Conservation (phyloP, 768 basidiomycete species). For the Pholiota microspora region DNA sequence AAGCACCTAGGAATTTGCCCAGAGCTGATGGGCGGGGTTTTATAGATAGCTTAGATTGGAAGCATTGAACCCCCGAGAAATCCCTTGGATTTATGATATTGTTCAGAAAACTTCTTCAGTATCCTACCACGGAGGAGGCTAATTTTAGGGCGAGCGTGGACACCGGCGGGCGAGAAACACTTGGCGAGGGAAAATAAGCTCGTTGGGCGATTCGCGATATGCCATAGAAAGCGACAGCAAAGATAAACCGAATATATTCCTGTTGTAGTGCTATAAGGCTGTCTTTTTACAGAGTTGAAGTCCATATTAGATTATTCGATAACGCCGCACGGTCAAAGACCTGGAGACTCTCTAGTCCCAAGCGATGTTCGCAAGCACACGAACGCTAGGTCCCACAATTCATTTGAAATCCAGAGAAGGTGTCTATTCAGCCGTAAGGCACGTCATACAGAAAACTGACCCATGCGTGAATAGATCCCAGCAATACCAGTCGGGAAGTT, state of each 20-base stretch:
- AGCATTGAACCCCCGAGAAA: background rate
- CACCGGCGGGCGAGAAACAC: background rate
- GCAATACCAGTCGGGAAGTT: background rate
- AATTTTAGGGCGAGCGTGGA: background rate
- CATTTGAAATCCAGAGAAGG: background rate
- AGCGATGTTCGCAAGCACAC: background rate
- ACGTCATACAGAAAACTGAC: background rate
- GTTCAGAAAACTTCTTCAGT: background rate
- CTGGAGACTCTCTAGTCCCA: background rate
- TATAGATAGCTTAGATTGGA: background rate
- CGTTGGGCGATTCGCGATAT: background rate
- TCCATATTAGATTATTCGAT: background rate
- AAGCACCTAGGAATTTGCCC: background rate
- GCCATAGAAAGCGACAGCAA: background rate
- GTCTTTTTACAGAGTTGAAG: too few species aligned
- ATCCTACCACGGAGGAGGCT: background rate
- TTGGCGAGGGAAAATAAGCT: background rate
- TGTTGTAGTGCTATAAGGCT: background rate
- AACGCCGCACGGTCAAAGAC: background rate
- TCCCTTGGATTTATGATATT: background rate
- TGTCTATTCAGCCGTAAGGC: background rate
- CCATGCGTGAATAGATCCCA: background rate
- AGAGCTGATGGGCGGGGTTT: background rate
- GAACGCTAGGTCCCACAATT: background rate
- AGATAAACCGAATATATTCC: background rate